phyloP scores from a whole-genome alignment of 2,329 filamentous ascomycete genomes.

The Apiospora rasikravindrae region DNA sequence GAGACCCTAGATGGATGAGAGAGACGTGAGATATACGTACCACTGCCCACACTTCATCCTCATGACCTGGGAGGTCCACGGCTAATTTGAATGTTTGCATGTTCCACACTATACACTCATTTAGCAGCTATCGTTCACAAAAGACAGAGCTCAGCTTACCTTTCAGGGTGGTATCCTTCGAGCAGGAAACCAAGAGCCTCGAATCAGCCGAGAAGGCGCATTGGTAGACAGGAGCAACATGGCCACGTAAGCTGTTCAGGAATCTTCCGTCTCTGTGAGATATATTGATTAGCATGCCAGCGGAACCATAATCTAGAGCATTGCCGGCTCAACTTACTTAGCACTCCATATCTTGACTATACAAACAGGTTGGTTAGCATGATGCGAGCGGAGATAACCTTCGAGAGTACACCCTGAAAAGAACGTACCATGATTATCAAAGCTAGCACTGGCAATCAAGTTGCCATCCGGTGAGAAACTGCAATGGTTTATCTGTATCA shows the following conservation, averaged over 20 bases:
- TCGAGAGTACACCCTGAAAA: not conserved
- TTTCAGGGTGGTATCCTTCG: constrained; percentile 83
- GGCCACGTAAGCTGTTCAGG: constrained; percentile 84
- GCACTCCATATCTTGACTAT: constrained; percentile 83
- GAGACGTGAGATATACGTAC: not conserved
- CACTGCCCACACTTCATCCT: constrained; percentile 91
- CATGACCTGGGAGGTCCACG: constrained; percentile 83
- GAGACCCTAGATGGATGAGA: not conserved
- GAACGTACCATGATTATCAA: constrained; percentile 79
- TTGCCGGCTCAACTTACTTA: constrained; percentile 50
- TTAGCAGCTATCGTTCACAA: not conserved
- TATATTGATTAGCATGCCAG: not conserved
- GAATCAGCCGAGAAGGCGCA: constrained; percentile 92
- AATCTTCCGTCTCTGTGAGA: constrained; percentile 70
- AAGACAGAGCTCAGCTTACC: not conserved
- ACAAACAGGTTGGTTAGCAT: not conserved
- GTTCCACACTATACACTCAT: constrained; percentile 75
- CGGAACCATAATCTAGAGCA: not conserved
- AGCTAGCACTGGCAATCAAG: constrained; percentile 85
- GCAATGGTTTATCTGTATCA: constrained; percentile 86
- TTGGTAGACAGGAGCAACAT: constrained; percentile 90
- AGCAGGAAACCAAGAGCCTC: constrained; percentile 69
- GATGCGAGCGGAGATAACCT: not conserved
- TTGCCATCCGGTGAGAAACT: constrained; percentile 90
- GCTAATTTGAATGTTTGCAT: constrained; percentile 83